These are phyloP conservation scores for Aspergillus uvarum DNA, from an alignment of 2,329 filamentous ascomycete species.

Conservation along the genomic window DNA sequence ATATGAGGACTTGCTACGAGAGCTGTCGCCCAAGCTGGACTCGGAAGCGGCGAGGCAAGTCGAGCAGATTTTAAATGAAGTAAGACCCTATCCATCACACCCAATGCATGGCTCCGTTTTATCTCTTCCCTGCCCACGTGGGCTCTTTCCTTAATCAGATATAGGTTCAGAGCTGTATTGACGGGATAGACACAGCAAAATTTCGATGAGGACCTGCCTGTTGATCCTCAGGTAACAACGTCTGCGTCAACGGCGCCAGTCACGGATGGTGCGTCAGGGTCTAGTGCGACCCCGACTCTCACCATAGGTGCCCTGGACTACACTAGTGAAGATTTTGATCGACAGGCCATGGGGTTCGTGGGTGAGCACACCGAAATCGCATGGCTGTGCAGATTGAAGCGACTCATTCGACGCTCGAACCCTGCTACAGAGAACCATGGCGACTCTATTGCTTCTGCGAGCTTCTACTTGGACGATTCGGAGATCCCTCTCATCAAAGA, in stretches of 20 bases:
- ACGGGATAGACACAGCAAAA: slow-evolving; percentile 14
- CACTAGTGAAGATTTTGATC: slow-evolving; percentile 46
- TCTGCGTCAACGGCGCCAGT: slow-evolving; percentile 9
- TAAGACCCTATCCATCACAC: slow-evolving; percentile 22
- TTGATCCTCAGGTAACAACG: slow-evolving; percentile 14
- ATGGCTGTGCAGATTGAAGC: slow-evolving; percentile 45
- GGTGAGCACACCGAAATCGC: slow-evolving; percentile 47
- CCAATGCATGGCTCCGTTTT: not conserved
- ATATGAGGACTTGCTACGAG: slow-evolving; percentile 37
- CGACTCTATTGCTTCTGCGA: slow-evolving; percentile 34
- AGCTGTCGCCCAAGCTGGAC: slow-evolving; percentile 35
- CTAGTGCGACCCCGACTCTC: slow-evolving; percentile 24
- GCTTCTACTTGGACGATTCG: slow-evolving; percentile 43
- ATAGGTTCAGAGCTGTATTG: not conserved
- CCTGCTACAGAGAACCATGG: slow-evolving; percentile 21
- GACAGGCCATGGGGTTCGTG: slow-evolving; percentile 43
- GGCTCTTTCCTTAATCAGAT: not conserved
- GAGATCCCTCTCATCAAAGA: slow-evolving; percentile 34
- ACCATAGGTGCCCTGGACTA: slow-evolving; percentile 40
- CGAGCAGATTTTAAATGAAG: slow-evolving; percentile 35
- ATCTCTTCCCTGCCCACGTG: not conserved
- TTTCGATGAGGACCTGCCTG: slow-evolving; percentile 12
- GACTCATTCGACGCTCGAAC: slow-evolving; percentile 33
- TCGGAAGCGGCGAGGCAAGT: slow-evolving; percentile 35
- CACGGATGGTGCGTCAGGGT: slow-evolving; percentile 12